phyloP scores from a whole-genome alignment of 257 asterid species.

The Solanum ossicruentum region DNA sequence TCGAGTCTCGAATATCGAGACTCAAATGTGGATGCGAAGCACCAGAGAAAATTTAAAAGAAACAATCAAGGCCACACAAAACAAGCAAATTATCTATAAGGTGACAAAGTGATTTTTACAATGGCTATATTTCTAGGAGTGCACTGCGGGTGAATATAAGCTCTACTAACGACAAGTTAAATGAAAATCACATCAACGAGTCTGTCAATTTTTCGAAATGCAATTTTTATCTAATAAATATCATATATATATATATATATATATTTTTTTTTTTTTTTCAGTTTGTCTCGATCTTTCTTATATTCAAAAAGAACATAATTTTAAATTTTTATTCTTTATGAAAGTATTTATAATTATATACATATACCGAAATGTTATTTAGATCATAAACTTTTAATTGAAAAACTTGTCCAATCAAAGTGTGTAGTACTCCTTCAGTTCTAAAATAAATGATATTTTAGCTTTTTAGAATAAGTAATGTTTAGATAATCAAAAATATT shows the following conservation, averaged over 20 bases:
- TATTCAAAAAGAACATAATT: no score
- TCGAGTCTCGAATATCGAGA: no score
- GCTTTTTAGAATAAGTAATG: no score
- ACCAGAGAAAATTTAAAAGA: no score
- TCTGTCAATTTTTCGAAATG: neutral
- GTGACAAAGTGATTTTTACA: neutral
- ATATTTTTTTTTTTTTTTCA: no score
- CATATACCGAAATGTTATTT: neutral
- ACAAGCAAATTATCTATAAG: neutral
- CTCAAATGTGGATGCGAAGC: no score
- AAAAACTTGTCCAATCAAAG: neutral
- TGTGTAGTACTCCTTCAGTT: no score
- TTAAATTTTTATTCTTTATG: neutral
- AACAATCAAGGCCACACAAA: neutral
- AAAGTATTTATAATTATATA: neutral
- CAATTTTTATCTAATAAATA: neutral
- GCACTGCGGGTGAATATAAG: neutral
- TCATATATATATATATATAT: neutral
- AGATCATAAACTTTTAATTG: neutral
- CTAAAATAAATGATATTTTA: no score
- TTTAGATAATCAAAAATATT: no score
- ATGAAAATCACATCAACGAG: neutral
- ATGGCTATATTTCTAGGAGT: neutral
- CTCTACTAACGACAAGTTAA: neutral
- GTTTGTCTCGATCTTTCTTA: neutral